Percentiles rank a stretch among this genome's conserved stretches.
phyloP scores from a whole-genome alignment of 345 rosid species.

The Eucalyptus lansdowneana region DNA sequence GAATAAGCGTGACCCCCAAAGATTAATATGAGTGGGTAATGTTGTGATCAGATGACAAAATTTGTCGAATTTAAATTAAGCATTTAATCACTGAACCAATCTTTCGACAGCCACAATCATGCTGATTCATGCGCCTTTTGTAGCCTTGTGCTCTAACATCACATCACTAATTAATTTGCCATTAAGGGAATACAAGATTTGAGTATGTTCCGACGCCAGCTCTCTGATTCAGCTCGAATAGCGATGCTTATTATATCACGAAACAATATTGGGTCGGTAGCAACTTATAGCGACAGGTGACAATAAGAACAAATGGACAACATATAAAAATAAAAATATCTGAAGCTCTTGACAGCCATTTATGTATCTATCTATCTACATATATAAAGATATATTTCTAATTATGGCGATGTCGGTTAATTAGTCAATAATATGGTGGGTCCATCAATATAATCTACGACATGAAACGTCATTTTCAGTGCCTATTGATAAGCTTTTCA shows the following conservation, averaged over 20 bases:
- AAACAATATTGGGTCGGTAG: background rate
- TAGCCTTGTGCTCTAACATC: background rate
- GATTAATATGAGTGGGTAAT: background rate
- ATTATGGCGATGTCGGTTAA: background rate
- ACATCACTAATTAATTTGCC: background rate
- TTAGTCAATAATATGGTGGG: background rate
- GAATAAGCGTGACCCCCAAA: background rate
- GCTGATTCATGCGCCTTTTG: background rate
- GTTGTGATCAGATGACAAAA: rapidly evolving
- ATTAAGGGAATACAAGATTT: background rate
- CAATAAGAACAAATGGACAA: background rate
- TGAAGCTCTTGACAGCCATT: background rate
- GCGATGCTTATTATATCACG: background rate
- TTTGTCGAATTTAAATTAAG: background rate
- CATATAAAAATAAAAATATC: background rate
- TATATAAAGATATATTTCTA: background rate
- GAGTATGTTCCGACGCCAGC: background rate
- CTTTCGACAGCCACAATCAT: background rate
- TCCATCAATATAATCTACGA: background rate
- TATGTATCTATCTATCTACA: background rate
- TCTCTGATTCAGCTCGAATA: background rate
- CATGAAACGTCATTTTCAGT: background rate
- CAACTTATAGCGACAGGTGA: background rate
- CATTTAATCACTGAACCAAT: background rate
- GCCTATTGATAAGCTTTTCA: background rate